Conservation (phyloP, 2,329 filamentous ascomycete species). For the Akanthomyces muscarius region DNA sequence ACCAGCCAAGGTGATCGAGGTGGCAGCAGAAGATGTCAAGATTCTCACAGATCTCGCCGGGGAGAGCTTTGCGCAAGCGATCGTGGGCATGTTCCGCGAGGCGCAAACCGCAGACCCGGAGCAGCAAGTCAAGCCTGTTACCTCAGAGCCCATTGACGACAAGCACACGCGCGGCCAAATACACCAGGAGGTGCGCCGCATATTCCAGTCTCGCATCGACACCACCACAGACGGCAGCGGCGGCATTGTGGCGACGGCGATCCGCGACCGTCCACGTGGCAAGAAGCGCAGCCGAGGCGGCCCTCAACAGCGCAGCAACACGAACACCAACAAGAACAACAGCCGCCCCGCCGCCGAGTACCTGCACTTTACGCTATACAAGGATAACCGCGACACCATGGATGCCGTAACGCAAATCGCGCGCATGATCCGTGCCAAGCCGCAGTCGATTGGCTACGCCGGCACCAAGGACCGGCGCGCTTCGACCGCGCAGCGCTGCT, state of each 20-base stretch:
- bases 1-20: slow-evolving; percentile 24
- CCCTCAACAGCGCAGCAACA: slow-evolving; percentile 21
- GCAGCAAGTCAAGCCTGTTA: slow-evolving; percentile 31
- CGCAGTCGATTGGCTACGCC: slow-evolving; percentile 69
- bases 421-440: slow-evolving; percentile 68
- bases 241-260: slow-evolving; percentile 63
- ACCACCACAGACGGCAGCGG: slow-evolving; percentile 59
- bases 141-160: slow-evolving; percentile 41
- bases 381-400: slow-evolving; percentile 97
- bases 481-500: slow-evolving; percentile 79
- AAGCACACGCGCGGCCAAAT: slow-evolving; percentile 43
- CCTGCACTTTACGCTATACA: slow-evolving; percentile 88
- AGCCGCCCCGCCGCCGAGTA: slow-evolving; percentile 58
- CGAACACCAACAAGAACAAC: slow-evolving; percentile 25
- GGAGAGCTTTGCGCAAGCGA: slow-evolving; percentile 35
- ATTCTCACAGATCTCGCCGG: slow-evolving; percentile 39
- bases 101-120: slow-evolving; percentile 29
- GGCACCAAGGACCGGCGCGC: slow-evolving; percentile 89
- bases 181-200: slow-evolving; percentile 65
- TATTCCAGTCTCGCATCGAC: slow-evolving; percentile 75
- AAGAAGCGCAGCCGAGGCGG: slow-evolving; percentile 25
- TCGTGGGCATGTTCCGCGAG: slow-evolving; percentile 40
- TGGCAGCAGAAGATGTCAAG: slow-evolving; percentile 32
- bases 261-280: slow-evolving; percentile 42
- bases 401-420: slow-evolving; percentile 76